Percentiles rank a stretch among this genome's conserved stretches.
Conservation (phyloP, 345 rosid species). For the Isatis tinctoria region DNA sequence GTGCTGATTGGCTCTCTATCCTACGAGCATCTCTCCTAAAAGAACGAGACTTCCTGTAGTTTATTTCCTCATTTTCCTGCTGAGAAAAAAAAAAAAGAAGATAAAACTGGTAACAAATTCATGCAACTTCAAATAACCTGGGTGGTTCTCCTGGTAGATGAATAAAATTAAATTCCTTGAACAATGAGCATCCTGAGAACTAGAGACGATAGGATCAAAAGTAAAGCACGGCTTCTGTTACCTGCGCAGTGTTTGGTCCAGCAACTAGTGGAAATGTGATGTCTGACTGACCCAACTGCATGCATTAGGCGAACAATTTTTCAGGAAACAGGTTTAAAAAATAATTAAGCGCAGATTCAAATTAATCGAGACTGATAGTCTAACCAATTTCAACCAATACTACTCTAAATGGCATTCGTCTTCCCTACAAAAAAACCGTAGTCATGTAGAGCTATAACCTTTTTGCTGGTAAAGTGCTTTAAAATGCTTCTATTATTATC, state of each 20-base stretch:
- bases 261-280: slow-evolving; percentile 56
- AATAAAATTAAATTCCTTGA: neutral
- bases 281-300: slow-evolving; percentile 70
- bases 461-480: neutral
- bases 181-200: slow-evolving; percentile 3
- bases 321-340: neutral
- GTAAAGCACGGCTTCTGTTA: slow-evolving; percentile 17
- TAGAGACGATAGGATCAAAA: neutral
- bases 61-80: slow-evolving; percentile 51
- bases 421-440: neutral
- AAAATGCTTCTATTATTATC: neutral
- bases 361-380: neutral
- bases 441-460: neutral
- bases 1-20: slow-evolving; percentile 68
- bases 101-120: slow-evolving; percentile 10
- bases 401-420: neutral
- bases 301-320: neutral
- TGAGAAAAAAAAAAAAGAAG: neutral
- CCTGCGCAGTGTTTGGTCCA: slow-evolving; percentile 48
- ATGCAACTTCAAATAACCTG: neutral
- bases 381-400: neutral
- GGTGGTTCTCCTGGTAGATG: neutral
- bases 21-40: slow-evolving; percentile 33
- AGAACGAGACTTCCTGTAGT: slow-evolving; percentile 40
- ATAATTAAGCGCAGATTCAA: neutral